These are phyloP conservation scores for Borovskyia barvae DNA, from an alignment of 208 protist species.

Conservation along the genomic window DNA sequence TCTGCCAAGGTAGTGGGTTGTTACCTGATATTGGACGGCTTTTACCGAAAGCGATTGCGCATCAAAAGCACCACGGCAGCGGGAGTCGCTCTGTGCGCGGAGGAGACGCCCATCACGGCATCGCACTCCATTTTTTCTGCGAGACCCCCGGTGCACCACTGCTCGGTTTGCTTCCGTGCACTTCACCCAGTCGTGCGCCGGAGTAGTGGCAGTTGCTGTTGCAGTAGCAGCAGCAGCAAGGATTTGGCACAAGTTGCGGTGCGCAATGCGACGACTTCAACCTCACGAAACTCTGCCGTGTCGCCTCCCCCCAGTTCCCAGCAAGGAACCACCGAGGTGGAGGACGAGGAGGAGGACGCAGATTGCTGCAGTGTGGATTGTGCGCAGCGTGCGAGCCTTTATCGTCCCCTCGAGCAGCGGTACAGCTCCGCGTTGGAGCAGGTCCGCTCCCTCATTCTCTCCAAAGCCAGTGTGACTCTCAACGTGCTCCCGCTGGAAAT, in stretches of 20 bases:
- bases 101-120: conserved; percentile 40
- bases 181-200: conserved; percentile 1
- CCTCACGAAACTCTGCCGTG: not conserved
- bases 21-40: conserved; percentile 42
- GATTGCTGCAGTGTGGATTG: conserved; percentile 34
- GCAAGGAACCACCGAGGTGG: not conserved
- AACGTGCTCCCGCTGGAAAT: conserved; percentile 57
- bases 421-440: conserved; percentile 31
- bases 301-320: conserved; percentile 9
- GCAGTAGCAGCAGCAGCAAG: not conserved
- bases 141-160: conserved; percentile 23
- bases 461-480: conserved; percentile 28
- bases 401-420: conserved; percentile 36
- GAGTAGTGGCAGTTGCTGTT: not conserved
- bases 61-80: conserved; percentile 5
- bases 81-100: conserved; percentile 29
- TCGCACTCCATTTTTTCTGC: conserved; percentile 43
- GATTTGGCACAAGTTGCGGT: not conserved
- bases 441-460: conserved; percentile 40
- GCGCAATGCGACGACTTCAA: not conserved
- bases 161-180: conserved; percentile 50
- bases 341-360: conserved; percentile 7
- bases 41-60: conserved; percentile 55
- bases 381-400: conserved; percentile 30
- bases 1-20: conserved; percentile 18